Percentiles rank a stretch among this genome's conserved stretches.
Conservation (phyloP, 345 rosid species). For the Salix caprea region DNA sequence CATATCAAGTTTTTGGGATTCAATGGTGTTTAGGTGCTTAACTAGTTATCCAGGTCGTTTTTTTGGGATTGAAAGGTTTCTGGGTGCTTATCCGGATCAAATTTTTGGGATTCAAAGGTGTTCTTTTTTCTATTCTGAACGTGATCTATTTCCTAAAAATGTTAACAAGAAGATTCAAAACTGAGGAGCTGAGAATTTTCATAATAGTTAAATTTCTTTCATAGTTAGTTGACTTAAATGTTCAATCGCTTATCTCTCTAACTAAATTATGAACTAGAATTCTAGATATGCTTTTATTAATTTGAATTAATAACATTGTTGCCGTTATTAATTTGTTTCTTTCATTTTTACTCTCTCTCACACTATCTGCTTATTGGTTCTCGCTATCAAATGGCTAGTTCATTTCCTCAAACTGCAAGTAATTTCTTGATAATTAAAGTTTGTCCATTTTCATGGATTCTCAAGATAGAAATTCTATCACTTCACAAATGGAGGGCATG, state of each 20-base stretch:
- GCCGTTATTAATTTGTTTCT: background rate
- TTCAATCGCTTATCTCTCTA: no score
- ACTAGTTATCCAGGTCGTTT: no score
- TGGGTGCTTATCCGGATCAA: no score
- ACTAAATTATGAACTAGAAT: no score
- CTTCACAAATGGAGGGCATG: background rate
- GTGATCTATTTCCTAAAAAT: background rate
- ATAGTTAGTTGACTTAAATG: no score
- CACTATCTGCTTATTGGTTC: background rate
- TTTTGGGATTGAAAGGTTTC: no score
- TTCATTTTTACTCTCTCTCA: background rate
- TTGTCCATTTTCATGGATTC: background rate
- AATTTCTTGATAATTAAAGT: background rate
- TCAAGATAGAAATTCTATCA: background rate
- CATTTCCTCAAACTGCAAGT: background rate
- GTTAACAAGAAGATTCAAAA: background rate
- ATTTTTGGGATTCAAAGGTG: no score
- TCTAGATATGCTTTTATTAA: no score
- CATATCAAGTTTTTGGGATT: background rate
- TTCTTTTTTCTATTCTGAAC: background rate
- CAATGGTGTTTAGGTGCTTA: background rate
- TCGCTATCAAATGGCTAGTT: background rate
- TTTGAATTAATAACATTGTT: no score
- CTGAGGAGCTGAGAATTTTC: background rate
- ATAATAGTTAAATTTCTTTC: background rate